phyloP scores from a whole-genome alignment of 352 stramenopile species.

The Globisporangium nunn region DNA sequence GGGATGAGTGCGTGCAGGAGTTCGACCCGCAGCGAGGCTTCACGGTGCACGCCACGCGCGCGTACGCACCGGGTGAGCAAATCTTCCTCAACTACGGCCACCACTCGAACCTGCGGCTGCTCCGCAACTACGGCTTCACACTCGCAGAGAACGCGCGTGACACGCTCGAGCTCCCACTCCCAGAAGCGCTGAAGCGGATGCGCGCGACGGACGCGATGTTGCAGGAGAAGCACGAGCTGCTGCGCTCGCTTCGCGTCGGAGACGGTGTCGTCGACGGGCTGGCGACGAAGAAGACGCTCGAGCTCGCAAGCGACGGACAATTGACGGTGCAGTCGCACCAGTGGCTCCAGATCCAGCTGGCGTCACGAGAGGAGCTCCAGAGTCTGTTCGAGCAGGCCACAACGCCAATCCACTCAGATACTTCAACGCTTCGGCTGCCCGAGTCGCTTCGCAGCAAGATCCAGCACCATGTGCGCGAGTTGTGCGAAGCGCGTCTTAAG shows the following conservation, averaged over 20 bases:
- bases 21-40: slow-evolving; percentile 58
- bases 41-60: slow-evolving; percentile 47
- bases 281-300: slow-evolving; percentile 24
- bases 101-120: slow-evolving; percentile 52
- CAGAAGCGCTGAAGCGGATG: slow-evolving; percentile 26
- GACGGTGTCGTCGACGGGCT: slow-evolving; percentile 6
- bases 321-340: slow-evolving; percentile 27
- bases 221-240: slow-evolving; percentile 29
- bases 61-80: slow-evolving; percentile 55
- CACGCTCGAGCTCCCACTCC: slow-evolving; percentile 31
- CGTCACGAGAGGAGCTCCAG: slow-evolving; percentile 33
- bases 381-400: slow-evolving; percentile 27
- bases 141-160: slow-evolving; percentile 36
- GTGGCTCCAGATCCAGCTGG: slow-evolving; percentile 51
- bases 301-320: slow-evolving; percentile 21
- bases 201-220: slow-evolving; percentile 15
- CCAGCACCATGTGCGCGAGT: slow-evolving; percentile 3
- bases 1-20: slow-evolving; percentile 56
- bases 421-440: slow-evolving; percentile 20
- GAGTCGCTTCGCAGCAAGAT: slow-evolving; percentile 18
- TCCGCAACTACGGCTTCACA: slow-evolving; percentile 82
- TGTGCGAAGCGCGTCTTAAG: slow-evolving; percentile 10
- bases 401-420: slow-evolving; percentile 1
- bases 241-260: slow-evolving; percentile 19
- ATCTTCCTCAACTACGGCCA: slow-evolving; percentile 80